A percentile compares a stretch with the other conserved stretches of the same genome.
Conservation (phyloP, 2,329 filamentous ascomycete species). For the Phaeosphaeria sp. region DNA sequence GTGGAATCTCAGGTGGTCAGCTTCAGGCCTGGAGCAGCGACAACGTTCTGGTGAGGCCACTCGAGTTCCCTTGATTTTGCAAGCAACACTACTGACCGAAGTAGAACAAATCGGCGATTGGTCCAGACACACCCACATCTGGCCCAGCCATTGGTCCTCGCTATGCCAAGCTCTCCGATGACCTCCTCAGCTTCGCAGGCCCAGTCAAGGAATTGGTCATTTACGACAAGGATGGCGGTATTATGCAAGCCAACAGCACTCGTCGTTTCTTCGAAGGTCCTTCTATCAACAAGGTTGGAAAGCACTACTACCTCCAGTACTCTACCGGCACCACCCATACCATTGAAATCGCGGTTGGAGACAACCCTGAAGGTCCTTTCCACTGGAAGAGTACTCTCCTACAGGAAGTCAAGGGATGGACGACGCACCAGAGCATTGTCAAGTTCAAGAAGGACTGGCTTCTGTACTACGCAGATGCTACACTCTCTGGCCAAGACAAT, state of each 20-base stretch:
- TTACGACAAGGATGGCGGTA: constrained; percentile 64
- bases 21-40: constrained; percentile 72
- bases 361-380: constrained; percentile 72
- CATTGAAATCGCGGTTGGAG: constrained; percentile 70
- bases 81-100: constrained; percentile 6
- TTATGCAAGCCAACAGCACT: constrained; percentile 70
- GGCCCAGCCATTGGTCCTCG: constrained; percentile 67
- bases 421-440: constrained; percentile 78
- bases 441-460: constrained; percentile 74
- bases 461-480: constrained; percentile 77
- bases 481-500: constrained; percentile 56
- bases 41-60: constrained; percentile 62
- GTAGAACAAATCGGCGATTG: constrained; percentile 15
- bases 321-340: constrained; percentile 79
- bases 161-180: constrained; percentile 65
- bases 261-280: constrained; percentile 78
- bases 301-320: constrained; percentile 75
- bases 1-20: constrained; percentile 80
- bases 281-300: constrained; percentile 75
- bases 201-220: constrained; percentile 67
- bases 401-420: constrained; percentile 79
- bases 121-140: constrained; percentile 8
- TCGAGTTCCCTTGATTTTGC: neutral
- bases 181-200: constrained; percentile 67
- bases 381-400: constrained; percentile 72